Base-by-base conservation (phyloP, 164 flowering plant genomes). In the Kingdonia uniflora region DNA sequence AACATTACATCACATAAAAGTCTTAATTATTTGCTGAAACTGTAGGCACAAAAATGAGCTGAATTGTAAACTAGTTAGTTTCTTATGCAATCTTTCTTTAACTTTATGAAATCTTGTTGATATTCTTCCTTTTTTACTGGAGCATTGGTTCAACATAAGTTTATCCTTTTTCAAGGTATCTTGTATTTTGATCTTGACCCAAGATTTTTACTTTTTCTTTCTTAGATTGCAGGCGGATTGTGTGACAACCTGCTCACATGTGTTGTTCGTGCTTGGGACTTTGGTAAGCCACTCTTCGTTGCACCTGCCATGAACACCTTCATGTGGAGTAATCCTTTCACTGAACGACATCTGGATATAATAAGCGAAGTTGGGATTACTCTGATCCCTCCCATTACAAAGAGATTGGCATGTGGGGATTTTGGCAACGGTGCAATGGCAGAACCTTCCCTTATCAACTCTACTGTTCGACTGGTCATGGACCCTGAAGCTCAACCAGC, bases 281-380 rank as follows among this genome's bases (percentile, higher is more conserved):
- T 78, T 59, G 64, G 43, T 61, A 85, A 91, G 61, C 96, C 95
- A 10, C 49, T 87, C 22, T 87, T 83, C 59, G 82, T 87, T 19
- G 96, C 97, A 20, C 97, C 96, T 6, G 84, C 96, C 39, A 91
- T 91, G 97, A 87, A 91, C 78, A 76, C 96, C 25, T 75, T 82
- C 54, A 87, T 91, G 97, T 91, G 97, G 96, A 78, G 51, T 42
- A 91, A 81, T 59, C 89, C 87, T 57, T 85, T 87, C 72, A 87
- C 96, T 0, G 82, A 84, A 64, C 63, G 73, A 13, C 95, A 87
- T 71, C 81, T 87, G 23, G 60, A 78, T 70, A 22, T 58, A 10
- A 63, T 87, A 26, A 85, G 74, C 47, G 82, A 82, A 52, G 83
- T 85, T 25, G 95, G 96, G 22, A 74, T 88, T 40, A 54, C 80